Evolutionary conservation across 2,329 filamentous ascomycete genomes (phyloP).

Genomic region (Alternaria sp.): DNA sequence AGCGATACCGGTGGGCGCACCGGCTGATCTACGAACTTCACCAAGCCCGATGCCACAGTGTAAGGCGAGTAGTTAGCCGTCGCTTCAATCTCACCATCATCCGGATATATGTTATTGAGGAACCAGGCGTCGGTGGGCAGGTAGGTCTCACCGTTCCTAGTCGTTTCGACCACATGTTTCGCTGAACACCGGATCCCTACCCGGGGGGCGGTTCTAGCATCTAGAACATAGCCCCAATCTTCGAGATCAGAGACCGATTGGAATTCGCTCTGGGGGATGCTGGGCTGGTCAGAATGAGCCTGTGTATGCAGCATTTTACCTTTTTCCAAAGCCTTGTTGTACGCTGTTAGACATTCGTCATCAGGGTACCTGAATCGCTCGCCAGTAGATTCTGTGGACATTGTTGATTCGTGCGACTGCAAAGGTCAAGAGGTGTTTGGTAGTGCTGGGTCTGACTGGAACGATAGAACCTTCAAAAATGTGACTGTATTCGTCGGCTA

Average conservation of each 20-base stretch:
- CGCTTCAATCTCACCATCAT: neutral
- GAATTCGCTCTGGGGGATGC: neutral
- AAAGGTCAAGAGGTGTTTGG: neutral
- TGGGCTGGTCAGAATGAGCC: neutral
- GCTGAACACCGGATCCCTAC: neutral
- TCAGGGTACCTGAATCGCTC: neutral
- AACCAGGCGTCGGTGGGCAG: neutral
- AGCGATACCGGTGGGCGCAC: neutral
- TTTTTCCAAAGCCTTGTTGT: neutral
- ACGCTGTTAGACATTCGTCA: neutral
- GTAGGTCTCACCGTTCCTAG: neutral
- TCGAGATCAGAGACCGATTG: neutral
- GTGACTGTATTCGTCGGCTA: neutral
- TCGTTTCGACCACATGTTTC: neutral
- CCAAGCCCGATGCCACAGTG: neutral
- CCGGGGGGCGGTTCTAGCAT: neutral
- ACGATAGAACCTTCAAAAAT: no score
- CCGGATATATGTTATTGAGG: neutral
- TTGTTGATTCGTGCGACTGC: neutral
- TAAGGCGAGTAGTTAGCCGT: neutral
- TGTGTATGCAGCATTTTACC: neutral
- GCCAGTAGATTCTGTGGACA: neutral
- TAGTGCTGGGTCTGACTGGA: no score
- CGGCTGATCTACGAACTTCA: neutral
- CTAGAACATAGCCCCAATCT: neutral